Evolutionary conservation across 2,329 filamentous ascomycete genomes (phyloP).

Genomic region (Whalleya microplaca): DNA sequence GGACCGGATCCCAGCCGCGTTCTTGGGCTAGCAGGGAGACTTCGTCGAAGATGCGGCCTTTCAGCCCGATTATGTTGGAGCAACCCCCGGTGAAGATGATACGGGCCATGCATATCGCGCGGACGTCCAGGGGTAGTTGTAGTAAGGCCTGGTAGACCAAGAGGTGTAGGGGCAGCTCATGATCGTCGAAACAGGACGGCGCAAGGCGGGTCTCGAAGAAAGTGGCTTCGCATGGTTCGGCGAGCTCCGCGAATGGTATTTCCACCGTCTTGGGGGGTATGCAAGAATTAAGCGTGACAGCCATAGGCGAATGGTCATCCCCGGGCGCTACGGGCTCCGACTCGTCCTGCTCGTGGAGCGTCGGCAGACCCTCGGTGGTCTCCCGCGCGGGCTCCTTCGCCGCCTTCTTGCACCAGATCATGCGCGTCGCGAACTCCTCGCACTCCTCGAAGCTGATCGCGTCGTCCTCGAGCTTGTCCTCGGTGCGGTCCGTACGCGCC

Average conservation of each 20-base stretch:
- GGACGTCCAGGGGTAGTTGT: constrained; percentile 77
- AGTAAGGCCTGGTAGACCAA: constrained; percentile 79
- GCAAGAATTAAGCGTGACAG: constrained; percentile 52
- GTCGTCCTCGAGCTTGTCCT: constrained; percentile 36
- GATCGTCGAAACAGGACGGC: constrained; percentile 73
- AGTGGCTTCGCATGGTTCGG: constrained; percentile 74
- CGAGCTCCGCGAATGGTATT: constrained; percentile 70
- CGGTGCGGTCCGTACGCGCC: constrained; percentile 30
- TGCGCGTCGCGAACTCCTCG: constrained; percentile 75
- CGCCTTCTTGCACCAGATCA: constrained; percentile 74
- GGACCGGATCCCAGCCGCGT: constrained; percentile 77
- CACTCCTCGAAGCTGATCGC: constrained; percentile 74
- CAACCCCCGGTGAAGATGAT: constrained; percentile 86
- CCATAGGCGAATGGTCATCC: constrained; percentile 43
- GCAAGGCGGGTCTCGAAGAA: constrained; percentile 66
- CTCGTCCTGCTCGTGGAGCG: constrained; percentile 61
- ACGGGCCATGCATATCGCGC: constrained; percentile 84
- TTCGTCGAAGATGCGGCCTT: constrained; percentile 76
- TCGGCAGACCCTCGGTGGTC: constrained; percentile 46
- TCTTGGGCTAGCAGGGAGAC: constrained; percentile 67
- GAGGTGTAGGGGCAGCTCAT: constrained; percentile 78
- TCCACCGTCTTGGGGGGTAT: constrained; percentile 58
- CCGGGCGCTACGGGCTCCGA: constrained; percentile 36
- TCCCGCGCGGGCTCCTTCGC: constrained; percentile 34
- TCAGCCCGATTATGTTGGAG: constrained; percentile 78